phyloP scores from a whole-genome alignment of 176 grass and related monocot genomes.

The Phragmites australis region DNA sequence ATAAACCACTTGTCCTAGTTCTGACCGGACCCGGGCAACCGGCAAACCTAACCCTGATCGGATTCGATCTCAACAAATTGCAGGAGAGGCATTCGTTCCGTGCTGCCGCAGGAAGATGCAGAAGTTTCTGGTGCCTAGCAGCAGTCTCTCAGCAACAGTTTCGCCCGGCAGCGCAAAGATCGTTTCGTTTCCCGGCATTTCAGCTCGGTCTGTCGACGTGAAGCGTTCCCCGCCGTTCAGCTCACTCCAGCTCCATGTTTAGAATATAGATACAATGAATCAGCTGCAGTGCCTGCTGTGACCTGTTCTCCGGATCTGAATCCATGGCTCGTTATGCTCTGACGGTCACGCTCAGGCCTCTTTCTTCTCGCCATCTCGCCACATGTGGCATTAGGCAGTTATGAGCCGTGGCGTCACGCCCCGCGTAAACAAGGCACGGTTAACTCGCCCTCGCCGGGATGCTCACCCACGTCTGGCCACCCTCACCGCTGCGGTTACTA shows the following conservation, averaged over 20 bases:
- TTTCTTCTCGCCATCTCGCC: constrained; percentile 21
- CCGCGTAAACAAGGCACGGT: constrained; percentile 16
- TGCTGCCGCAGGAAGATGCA: background rate
- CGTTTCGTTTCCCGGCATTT: constrained; percentile 16
- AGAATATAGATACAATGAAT: constrained; percentile 40
- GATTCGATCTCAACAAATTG: background rate
- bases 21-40: background rate
- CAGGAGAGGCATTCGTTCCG: background rate
- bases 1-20: too few relatives aligned
- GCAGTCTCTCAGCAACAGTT: background rate
- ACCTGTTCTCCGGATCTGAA: constrained; percentile 15
- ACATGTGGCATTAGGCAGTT: background rate
- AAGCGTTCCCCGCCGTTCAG: constrained; percentile 46
- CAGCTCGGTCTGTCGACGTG: constrained; percentile 27
- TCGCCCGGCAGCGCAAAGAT: background rate
- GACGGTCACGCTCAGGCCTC: constrained; percentile 37
- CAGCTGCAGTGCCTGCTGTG: background rate
- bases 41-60: background rate
- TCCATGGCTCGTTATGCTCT: constrained; percentile 19
- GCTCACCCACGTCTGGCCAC: constrained; percentile 10
- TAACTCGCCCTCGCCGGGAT: background rate
- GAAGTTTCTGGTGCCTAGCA: background rate
- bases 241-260: background rate
- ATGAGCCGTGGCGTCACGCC: constrained; percentile 23
- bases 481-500: constrained; percentile 23